Conservation (phyloP, 176 grass and related monocot genomes). For the Rhynchospora tenuis region DNA sequence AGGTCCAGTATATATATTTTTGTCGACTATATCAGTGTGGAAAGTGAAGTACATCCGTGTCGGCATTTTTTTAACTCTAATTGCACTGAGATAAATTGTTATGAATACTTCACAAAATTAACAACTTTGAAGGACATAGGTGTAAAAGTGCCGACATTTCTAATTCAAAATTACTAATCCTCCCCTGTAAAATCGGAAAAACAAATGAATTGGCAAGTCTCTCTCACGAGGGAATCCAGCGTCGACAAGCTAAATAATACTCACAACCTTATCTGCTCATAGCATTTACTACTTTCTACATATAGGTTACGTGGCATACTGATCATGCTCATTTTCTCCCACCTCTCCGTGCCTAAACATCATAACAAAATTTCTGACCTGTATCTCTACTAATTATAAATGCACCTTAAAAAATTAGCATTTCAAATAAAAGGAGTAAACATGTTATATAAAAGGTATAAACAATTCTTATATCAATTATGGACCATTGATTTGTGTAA, state of each 20-base stretch:
- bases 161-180: neutral
- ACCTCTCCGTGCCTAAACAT: no score
- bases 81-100: neutral
- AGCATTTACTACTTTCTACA: neutral
- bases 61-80: no score
- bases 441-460: no score
- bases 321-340: neutral
- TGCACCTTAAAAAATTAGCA: no score
- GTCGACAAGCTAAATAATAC: neutral
- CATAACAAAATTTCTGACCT: no score
- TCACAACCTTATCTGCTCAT: neutral
- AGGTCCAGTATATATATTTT: neutral
- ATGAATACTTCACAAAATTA: neutral
- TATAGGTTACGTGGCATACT: neutral
- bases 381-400: no score
- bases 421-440: no score
- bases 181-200: neutral
- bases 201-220: neutral
- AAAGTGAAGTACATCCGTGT: neutral
- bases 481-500: no score
- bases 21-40: neutral
- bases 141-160: neutral
- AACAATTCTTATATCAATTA: no score
- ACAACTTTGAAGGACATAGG: neutral
- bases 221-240: neutral